These are phyloP conservation scores for Claviceps capensis DNA, from an alignment of 2,329 filamentous ascomycete genomes.

Conservation along the genomic window DNA sequence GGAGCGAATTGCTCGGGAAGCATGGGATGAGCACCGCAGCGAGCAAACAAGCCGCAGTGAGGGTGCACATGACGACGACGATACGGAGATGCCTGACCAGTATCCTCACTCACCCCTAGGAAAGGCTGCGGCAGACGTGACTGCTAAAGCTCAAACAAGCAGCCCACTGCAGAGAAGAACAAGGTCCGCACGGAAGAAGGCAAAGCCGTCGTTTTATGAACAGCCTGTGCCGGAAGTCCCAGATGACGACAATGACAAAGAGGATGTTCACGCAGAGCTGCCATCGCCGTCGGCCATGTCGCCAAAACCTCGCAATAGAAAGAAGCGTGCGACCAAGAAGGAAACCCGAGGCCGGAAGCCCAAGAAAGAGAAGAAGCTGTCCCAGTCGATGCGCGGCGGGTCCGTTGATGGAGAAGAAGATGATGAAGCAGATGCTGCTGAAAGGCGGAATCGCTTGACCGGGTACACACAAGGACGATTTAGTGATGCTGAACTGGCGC, in stretches of 20 bases:
- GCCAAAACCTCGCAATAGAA: conserved; percentile 17
- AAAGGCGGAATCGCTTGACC: conserved; percentile 13
- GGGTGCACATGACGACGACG: conserved; percentile 1
- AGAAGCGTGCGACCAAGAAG: conserved; percentile 17
- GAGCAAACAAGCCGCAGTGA: conserved; percentile 12
- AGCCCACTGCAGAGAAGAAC: conserved; percentile 11
- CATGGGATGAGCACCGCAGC: conserved; percentile 21
- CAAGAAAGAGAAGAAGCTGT: conserved; percentile 9
- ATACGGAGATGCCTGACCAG: conserved; percentile 3
- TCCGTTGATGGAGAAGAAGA: conserved; percentile 10
- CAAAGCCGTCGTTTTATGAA: conserved; percentile 33
- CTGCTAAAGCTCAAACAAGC: conserved; percentile 2
- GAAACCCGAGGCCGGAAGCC: conserved; percentile 7
- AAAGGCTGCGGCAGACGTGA: conserved; percentile 1
- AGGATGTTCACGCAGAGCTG: conserved; percentile 11
- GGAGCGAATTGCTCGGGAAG: conserved; percentile 19
- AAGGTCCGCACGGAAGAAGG: conserved; percentile 30
- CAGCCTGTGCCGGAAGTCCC: conserved; percentile 12
- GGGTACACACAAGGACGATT: conserved; percentile 28
- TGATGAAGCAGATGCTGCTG: conserved; percentile 5
- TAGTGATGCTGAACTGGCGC: conserved; percentile 26
- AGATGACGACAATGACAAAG: conserved; percentile 10
- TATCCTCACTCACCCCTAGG: conserved; percentile 4
- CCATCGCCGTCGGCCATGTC: conserved; percentile 21
- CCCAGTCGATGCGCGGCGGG: conserved; percentile 12